These are phyloP conservation scores for Adiantum capillusveneris DNA, from an alignment of 75 land plant species.

Conservation along the genomic window DNA sequence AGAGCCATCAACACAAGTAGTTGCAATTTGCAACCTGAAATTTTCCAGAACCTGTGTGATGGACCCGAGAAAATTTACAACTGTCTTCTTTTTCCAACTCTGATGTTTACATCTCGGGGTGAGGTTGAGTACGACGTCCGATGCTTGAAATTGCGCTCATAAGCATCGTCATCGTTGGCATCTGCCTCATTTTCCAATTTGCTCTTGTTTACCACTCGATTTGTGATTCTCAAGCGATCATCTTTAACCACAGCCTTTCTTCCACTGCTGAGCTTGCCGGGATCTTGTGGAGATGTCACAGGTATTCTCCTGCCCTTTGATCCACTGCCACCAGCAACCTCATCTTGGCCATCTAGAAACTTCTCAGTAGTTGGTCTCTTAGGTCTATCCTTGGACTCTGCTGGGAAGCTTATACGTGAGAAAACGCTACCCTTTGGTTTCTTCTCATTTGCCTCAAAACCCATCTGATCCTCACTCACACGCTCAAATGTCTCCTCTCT, in stretches of 20 bases:
- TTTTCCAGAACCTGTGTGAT: too few species aligned
- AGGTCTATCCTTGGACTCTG: too few species aligned
- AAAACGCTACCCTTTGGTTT: slow-evolving; percentile 62
- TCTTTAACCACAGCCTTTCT: neutral
- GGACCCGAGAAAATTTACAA: too few species aligned
- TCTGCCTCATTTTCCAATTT: neutral
- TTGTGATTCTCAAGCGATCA: neutral
- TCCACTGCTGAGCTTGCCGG: too few species aligned
- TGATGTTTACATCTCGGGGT: neutral
- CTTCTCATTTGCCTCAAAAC: slow-evolving; percentile 12
- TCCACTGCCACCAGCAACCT: too few species aligned
- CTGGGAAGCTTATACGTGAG: slow-evolving; percentile 67
- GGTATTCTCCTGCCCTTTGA: too few species aligned
- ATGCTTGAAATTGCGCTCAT: slow-evolving; percentile 4
- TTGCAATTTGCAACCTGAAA: too few species aligned
- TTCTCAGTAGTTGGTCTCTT: too few species aligned
- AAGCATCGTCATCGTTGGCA: neutral
- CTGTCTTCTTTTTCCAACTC: too few species aligned
- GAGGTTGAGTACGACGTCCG: neutral
- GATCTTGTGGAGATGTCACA: too few species aligned
- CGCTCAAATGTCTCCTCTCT: neutral
- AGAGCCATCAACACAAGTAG: too few species aligned
- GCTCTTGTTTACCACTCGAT: neutral
- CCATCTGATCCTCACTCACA: neutral
- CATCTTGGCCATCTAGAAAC: too few species aligned